These are phyloP conservation scores for Suhomyces terraborum DNA, from an alignment of 1,139 yeast species.

Conservation along the genomic window DNA sequence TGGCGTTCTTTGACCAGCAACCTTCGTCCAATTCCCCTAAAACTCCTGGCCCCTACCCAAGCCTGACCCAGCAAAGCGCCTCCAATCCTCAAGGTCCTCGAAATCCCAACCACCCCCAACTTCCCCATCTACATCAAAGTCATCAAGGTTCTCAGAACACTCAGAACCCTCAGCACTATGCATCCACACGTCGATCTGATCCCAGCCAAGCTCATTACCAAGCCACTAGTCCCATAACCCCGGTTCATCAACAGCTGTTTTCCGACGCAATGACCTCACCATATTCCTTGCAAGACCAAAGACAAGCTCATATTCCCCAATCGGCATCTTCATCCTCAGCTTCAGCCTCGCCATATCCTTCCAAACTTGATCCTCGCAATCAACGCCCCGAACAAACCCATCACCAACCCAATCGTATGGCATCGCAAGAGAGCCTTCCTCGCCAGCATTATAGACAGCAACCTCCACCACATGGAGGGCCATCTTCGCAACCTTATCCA, in stretches of 20 bases:
- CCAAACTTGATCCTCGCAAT: constrained; percentile 1
- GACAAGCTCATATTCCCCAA: constrained; percentile 3
- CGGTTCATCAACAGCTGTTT: constrained; percentile 15
- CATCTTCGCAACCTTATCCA: not conserved
- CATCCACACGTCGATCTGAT: not conserved
- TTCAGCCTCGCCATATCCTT: no score
- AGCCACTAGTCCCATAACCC: constrained; percentile 11
- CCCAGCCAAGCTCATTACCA: not conserved
- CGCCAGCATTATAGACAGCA: constrained; percentile 1
- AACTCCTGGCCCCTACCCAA: constrained; percentile 11
- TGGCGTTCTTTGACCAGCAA: constrained; percentile 24
- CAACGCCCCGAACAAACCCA: not conserved
- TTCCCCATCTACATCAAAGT: constrained; percentile 13
- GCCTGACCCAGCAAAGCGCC: not conserved
- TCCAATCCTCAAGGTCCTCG: not conserved
- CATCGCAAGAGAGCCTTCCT: constrained; percentile 2
- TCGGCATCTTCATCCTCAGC: not conserved
- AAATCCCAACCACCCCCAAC: not conserved
- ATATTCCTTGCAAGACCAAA: constrained; percentile 17
- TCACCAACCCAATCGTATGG: constrained; percentile 1
- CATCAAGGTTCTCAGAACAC: constrained; percentile 6
- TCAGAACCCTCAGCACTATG: not conserved
- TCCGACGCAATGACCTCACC: constrained; percentile 14
- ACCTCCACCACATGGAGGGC: not conserved
- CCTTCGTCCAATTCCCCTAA: constrained; percentile 6